phyloP scores from a whole-genome alignment of 2,329 filamentous ascomycete species.

The Keithomyces neogunnii region DNA sequence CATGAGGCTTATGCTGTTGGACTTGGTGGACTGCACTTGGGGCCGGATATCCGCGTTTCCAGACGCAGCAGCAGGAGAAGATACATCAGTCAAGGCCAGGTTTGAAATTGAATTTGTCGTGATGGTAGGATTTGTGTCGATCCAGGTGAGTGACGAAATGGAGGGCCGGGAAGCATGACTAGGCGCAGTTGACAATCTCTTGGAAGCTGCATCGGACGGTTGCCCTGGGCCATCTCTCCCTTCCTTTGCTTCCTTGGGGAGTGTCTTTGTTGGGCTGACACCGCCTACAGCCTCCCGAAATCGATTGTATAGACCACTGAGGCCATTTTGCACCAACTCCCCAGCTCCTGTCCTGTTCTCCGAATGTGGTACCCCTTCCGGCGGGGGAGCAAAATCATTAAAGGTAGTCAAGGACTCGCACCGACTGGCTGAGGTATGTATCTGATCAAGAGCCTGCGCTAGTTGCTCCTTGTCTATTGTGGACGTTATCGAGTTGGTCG shows the following conservation, averaged over 20 bases:
- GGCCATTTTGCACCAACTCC: constrained; percentile 72
- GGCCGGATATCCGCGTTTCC: constrained; percentile 30
- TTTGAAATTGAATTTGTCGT: constrained; percentile 22
- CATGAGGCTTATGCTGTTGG: constrained; percentile 39
- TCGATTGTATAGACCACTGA: constrained; percentile 83
- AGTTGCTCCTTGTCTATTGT: constrained; percentile 61
- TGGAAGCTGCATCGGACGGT: constrained; percentile 25
- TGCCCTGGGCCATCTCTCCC: constrained; percentile 25
- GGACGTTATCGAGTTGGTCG: constrained; percentile 32
- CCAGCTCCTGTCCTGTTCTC: constrained; percentile 64
- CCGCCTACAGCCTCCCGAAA: constrained; percentile 75
- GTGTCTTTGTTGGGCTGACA: constrained; percentile 36
- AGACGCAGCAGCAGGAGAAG: constrained; percentile 25
- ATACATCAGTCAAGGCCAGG: constrained; percentile 24
- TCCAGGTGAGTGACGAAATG: constrained; percentile 30
- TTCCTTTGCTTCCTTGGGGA: constrained; percentile 23
- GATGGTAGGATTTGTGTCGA: constrained; percentile 26
- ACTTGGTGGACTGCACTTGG: constrained; percentile 35
- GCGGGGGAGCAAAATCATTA: constrained; percentile 77
- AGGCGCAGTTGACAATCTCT: constrained; percentile 31
- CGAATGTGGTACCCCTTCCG: constrained; percentile 44
- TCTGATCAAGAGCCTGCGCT: constrained; percentile 72
- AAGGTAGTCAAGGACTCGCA: constrained; percentile 83
- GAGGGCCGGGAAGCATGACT: constrained; percentile 34
- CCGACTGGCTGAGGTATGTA: constrained; percentile 82